Evolutionary conservation across 495 filamentous ascomycete species (phyloP), one percentile per base, ranked within the genome.

Genomic region (Annulohypoxylon stygium): DNA sequence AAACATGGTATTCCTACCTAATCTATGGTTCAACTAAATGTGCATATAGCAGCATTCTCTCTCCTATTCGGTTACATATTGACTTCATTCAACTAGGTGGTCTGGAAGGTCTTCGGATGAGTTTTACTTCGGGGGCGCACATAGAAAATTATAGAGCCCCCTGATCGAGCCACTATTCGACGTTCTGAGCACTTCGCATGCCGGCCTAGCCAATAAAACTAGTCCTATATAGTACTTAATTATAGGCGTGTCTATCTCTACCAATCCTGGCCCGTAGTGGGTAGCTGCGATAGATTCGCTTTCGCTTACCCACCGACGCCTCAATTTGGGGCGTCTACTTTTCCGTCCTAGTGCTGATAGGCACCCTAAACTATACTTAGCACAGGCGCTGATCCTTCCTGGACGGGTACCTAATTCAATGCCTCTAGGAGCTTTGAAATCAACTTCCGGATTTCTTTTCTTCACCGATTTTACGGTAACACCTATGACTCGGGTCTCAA

Each of bases 291-390:
- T 48, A 16, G 26, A 55, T 55, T 55, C 53, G 53, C 26, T 55
- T 55, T 55, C 26, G 53, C 53, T 55, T 55, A 55, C 4, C 1
- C 36, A 26, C 53, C 18, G 53, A 55, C 30, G 53, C 53, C 53
- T 36, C 30, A n/a, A 50, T 7, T 8, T 2, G 50, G 41, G 12
- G 9, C 20, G 9, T 41, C 37, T 25, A 18, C 11, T 25, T 34
- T 54, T 54, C 4, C 25, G 10, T 54, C 26, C 26, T 55, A 55
- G 53, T 36, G 53, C 53, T 55, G 53, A 55, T 55, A 34, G 53
- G 12, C 6, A 33, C 50, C 50, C 16, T n/a, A 34, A 53, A 9
- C 50, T 53, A 53, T 53, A 26, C 20, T 14, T 53, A 30, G 50
- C 50, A 14, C 50, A 9, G 20, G 2, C 3, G 23, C 23, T 14